Percentiles rank a stretch among this genome's conserved stretches.
Evolutionary conservation across 2,329 filamentous ascomycete species (phyloP).

Genomic region (Penicillium sp.): DNA sequence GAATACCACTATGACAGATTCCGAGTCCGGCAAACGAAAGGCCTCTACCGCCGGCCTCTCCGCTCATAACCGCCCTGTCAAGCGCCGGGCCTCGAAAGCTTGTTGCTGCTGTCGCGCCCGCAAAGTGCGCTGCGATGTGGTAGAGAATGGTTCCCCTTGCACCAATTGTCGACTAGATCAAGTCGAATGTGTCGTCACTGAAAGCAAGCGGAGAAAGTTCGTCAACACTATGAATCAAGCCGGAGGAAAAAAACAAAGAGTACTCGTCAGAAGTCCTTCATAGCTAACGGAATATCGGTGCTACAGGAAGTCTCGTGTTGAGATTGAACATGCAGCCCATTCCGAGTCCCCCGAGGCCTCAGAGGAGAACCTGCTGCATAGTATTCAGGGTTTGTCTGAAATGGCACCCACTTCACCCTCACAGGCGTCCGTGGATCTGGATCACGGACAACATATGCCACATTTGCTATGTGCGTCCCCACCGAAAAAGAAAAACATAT

Average conservation of each 20-base stretch:
- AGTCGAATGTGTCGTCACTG: slow-evolving; percentile 61
- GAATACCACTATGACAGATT: slow-evolving; percentile 30
- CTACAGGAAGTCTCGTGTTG: slow-evolving; percentile 42
- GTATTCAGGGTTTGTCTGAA: slow-evolving; percentile 31
- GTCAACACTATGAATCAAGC: slow-evolving; percentile 19
- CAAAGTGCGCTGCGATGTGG: slow-evolving; percentile 92
- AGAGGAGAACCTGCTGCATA: slow-evolving; percentile 34
- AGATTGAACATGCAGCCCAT: slow-evolving; percentile 36
- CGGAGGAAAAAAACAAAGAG: background rate
- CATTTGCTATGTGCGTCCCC: slow-evolving; percentile 61
- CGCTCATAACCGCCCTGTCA: slow-evolving; percentile 60
- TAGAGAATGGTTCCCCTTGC: slow-evolving; percentile 79
- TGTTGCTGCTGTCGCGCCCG: slow-evolving; percentile 85
- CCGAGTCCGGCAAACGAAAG: slow-evolving; percentile 54
- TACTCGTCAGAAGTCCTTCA: background rate
- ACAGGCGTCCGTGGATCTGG: slow-evolving; percentile 47
- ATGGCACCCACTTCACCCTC: slow-evolving; percentile 43
- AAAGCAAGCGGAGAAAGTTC: slow-evolving; percentile 73
- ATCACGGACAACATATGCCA: slow-evolving; percentile 59
- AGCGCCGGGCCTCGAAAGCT: slow-evolving; percentile 85
- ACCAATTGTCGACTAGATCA: slow-evolving; percentile 72
- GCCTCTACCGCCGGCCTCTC: slow-evolving; percentile 57
- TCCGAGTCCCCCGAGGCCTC: slow-evolving; percentile 38
- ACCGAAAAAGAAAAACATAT: background rate
- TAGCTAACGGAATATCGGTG: slow-evolving; percentile 11